Conservation (phyloP, 2,329 filamentous ascomycete species). For the Volutella citrinella region DNA sequence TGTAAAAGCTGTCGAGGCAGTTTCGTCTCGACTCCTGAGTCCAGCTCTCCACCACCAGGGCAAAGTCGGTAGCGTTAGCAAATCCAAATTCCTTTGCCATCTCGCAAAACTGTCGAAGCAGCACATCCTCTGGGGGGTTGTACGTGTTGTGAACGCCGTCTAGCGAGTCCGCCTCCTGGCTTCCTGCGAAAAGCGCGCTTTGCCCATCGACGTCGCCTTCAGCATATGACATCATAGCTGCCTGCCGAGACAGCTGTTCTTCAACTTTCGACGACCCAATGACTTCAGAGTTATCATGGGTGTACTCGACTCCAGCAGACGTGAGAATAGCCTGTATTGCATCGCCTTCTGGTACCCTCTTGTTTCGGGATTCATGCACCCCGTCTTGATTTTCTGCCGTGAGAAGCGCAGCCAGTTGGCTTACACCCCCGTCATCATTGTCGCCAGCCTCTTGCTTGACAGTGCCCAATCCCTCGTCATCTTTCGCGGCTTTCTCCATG, state of each 20-base stretch:
- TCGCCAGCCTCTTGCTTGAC: conserved; percentile 50
- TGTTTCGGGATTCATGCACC: conserved; percentile 30
- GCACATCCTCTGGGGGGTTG: conserved; percentile 71
- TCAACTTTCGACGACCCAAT: conserved; percentile 92
- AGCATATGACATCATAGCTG: conserved; percentile 56
- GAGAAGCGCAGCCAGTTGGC: conserved; percentile 62
- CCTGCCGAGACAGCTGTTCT: conserved; percentile 73
- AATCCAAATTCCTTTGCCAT: conserved; percentile 84
- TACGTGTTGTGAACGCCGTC: conserved; percentile 46
- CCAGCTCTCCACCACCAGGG: conserved; percentile 85
- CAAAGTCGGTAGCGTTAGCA: conserved; percentile 75
- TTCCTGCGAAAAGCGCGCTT: conserved; percentile 58
- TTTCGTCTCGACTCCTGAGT: conserved; percentile 77
- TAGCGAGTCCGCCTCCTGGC: conserved; percentile 31
- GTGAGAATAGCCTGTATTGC: conserved; percentile 86
- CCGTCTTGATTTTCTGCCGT: conserved; percentile 45
- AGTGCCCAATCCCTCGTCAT: conserved; percentile 43
- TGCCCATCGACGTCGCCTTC: conserved; percentile 45
- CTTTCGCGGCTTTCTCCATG: conserved; percentile 57
- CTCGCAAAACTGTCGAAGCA: conserved; percentile 80
- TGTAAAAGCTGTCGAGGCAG: conserved; percentile 80
- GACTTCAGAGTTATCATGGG: conserved; percentile 94
- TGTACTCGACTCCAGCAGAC: conserved; percentile 87
- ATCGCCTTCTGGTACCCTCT: conserved; percentile 55
- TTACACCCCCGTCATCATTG: conserved; percentile 64